A percentile compares a stretch with the other conserved stretches of the same genome.
These are phyloP conservation scores for Coemansia sp. DNA, from an alignment of 192 early-diverging fungal genomes.

Conservation along the genomic window DNA sequence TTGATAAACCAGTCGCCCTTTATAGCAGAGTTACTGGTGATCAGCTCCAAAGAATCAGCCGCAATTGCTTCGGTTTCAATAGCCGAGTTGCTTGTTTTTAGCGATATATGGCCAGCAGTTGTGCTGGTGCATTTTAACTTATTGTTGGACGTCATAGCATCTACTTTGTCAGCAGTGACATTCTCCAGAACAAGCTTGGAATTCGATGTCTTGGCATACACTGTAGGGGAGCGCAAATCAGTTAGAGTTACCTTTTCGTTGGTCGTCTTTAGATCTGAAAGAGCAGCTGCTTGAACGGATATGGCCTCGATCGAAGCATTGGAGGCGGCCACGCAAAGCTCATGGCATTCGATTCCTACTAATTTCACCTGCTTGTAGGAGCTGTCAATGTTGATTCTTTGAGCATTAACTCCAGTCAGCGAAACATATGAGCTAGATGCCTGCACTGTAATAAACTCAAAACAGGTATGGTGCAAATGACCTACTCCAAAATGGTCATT, in stretches of 20 bases:
- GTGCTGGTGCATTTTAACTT: background rate
- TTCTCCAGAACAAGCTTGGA: background rate
- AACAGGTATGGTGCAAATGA: slow-evolving; percentile 19
- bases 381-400: background rate
- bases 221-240: background rate
- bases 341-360: too few relatives aligned
- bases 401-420: background rate
- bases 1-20: slow-evolving; percentile 7
- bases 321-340: background rate
- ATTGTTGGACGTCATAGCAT: background rate
- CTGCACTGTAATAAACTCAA: slow-evolving; percentile 12
- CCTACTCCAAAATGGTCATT: slow-evolving; percentile 20
- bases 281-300: background rate
- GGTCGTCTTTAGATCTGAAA: background rate
- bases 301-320: background rate
- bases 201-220: slow-evolving; percentile 2
- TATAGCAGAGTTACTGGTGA: background rate
- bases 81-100: background rate
- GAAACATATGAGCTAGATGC: slow-evolving; percentile 20
- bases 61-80: slow-evolving; percentile 1
- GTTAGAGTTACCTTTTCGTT: background rate
- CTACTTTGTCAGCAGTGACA: background rate
- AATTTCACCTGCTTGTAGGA: too few relatives aligned
- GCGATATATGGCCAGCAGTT: background rate
- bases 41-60: slow-evolving; percentile 2